Evolutionary conservation across 169 alveolate genomes (phyloP).

Genomic region (Plasmodium berghei): DNA sequence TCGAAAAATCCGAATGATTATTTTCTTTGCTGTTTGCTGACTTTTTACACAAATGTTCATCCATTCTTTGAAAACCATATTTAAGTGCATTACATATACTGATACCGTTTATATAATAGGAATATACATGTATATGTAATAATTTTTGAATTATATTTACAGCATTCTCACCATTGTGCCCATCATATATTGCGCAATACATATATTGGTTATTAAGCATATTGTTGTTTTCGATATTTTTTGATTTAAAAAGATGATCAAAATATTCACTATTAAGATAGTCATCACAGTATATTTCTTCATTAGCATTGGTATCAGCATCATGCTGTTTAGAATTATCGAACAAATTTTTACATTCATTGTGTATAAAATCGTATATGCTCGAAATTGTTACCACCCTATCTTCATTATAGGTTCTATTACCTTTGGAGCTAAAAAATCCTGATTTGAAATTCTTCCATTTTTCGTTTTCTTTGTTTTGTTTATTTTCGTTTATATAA

Average conservation of each 20-base stretch:
- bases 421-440: slow-evolving; percentile 76
- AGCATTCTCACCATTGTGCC: slow-evolving; percentile 86
- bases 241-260: slow-evolving; percentile 13
- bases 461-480: slow-evolving; percentile 13
- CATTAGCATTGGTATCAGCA: background rate
- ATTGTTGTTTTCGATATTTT: slow-evolving; percentile 6
- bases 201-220: slow-evolving; percentile 23
- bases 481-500: slow-evolving; percentile 3
- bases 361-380: slow-evolving; percentile 51
- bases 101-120: slow-evolving; percentile 53
- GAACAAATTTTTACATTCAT: slow-evolving; percentile 20
- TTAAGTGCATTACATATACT: slow-evolving; percentile 75
- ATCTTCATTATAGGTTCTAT: slow-evolving; percentile 82
- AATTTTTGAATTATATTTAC: slow-evolving; percentile 80
- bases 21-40: slow-evolving; percentile 80
- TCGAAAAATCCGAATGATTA: slow-evolving; percentile 79
- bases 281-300: slow-evolving; percentile 5
- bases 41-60: slow-evolving; percentile 80
- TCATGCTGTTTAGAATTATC: background rate
- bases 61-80: slow-evolving; percentile 79
- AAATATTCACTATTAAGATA: slow-evolving; percentile 20
- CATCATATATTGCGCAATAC: slow-evolving; percentile 85
- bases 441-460: slow-evolving; percentile 74
- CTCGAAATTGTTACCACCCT: slow-evolving; percentile 76
- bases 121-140: slow-evolving; percentile 77